Conservation (phyloP, 306 rosid species). For the Vigna trinervia region DNA sequence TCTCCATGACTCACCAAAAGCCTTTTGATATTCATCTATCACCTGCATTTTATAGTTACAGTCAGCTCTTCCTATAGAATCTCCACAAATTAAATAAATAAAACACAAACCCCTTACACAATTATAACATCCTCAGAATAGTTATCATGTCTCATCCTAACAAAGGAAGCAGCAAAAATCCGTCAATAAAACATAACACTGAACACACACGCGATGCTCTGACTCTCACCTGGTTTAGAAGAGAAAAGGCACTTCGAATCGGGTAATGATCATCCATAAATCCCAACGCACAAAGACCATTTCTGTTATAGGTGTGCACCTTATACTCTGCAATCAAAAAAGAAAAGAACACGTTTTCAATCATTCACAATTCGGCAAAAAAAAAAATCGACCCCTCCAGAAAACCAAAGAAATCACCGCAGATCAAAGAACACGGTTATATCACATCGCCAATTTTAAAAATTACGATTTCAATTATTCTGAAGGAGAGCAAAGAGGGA, state of each 20-base stretch:
- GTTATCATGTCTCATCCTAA: background rate
- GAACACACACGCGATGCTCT: constrained; percentile 1
- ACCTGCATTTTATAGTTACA: constrained; percentile 51
- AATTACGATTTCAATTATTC: background rate
- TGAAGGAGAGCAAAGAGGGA: background rate
- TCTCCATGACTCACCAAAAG: constrained; percentile 90
- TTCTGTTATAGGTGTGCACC: constrained; percentile 88
- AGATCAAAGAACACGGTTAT: background rate
- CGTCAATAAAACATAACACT: constrained; percentile 19
- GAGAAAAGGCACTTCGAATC: constrained; percentile 89
- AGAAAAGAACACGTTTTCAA: constrained; percentile 5
- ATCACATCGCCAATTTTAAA: background rate
- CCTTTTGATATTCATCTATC: constrained; percentile 84
- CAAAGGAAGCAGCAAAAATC: background rate
- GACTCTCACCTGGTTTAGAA: constrained; percentile 82
- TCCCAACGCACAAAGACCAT: constrained; percentile 96
- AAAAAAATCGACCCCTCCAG: background rate
- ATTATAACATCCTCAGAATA: constrained; percentile 1
- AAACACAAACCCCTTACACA: constrained; percentile 7
- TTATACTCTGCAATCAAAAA: constrained; percentile 68
- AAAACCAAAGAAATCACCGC: background rate
- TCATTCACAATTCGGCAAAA: background rate
- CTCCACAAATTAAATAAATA: constrained; percentile 15
- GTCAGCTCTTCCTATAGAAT: constrained; percentile 5
- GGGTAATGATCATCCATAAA: constrained; percentile 99